A percentile compares a stretch with the other conserved stretches of the same genome.
These are phyloP conservation scores for Aureobasidium sp. DNA, from an alignment of 2,329 filamentous ascomycete species.

Conservation along the genomic window DNA sequence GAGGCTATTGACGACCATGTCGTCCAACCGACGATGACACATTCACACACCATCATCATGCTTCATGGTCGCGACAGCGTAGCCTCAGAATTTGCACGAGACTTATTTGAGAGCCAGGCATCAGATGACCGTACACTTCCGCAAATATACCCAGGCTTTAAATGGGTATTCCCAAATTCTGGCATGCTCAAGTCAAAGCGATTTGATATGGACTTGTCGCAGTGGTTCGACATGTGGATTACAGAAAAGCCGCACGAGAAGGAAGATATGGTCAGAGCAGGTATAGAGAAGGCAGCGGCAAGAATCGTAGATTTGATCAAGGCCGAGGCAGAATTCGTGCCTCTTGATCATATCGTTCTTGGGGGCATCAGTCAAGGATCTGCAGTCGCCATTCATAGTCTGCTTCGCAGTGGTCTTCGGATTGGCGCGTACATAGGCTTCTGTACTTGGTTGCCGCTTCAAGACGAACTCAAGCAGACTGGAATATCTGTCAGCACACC, in stretches of 20 bases:
- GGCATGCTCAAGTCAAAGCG: conserved; percentile 21
- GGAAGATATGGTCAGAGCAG: conserved; percentile 15
- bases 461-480: not conserved
- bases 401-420: not conserved
- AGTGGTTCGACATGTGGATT: conserved; percentile 35
- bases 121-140: conserved; percentile 25
- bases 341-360: conserved; percentile 4
- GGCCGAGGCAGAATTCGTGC: not conserved
- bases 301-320: conserved; percentile 4
- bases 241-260: conserved; percentile 25
- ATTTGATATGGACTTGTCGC: conserved; percentile 26
- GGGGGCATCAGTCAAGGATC: conserved; percentile 16
- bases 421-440: conserved; percentile 10
- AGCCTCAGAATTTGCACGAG: conserved; percentile 33
- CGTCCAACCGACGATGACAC: conserved; percentile 19
- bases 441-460: conserved; percentile 11
- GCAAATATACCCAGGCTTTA: conserved; percentile 29
- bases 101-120: conserved; percentile 35
- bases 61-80: conserved; percentile 41
- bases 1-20: not conserved
- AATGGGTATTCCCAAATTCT: conserved; percentile 34
- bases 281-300: not conserved
- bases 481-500: conserved; percentile 17
- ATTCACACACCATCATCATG: conserved; percentile 43
- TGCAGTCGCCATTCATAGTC: not conserved